Conservation (phyloP, 768 basidiomycete genomes). For the Cyclocybe cylindracea region DNA sequence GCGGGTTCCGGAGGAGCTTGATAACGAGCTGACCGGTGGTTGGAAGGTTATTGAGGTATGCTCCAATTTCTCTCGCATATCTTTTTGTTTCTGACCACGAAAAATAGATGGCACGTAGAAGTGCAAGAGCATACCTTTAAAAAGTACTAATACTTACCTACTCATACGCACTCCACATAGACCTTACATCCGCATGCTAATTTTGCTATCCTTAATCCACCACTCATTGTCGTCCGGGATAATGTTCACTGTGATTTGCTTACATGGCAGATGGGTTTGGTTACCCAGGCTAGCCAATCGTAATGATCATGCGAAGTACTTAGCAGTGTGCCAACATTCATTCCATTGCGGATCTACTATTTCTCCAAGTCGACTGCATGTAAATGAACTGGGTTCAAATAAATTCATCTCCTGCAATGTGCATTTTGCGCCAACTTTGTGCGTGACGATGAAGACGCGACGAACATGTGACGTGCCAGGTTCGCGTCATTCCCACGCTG, state of each 20-base stretch:
- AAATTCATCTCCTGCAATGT: not conserved
- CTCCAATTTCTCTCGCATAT: constrained; percentile 4
- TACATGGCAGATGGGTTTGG: no score
- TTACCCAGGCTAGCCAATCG: no score
- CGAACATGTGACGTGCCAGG: constrained; percentile 18
- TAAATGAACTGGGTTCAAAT: not conserved
- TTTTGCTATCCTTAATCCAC: not conserved
- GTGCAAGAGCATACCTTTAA: constrained; percentile 50
- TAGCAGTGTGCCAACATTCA: no score
- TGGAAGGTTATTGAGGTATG: constrained; percentile 98
- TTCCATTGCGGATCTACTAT: no score
- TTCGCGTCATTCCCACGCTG: constrained; percentile 22
- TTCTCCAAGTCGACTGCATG: no score
- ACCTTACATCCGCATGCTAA: not conserved
- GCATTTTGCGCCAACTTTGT: constrained; percentile 8
- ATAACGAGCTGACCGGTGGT: constrained; percentile 92
- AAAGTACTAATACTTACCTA: constrained; percentile 29
- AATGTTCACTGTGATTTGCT: no score
- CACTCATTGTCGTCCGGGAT: not conserved
- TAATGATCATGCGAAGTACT: no score
- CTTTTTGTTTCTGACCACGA: constrained; percentile 5
- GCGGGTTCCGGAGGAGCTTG: constrained; percentile 82
- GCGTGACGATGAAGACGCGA: not conserved
- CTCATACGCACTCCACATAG: constrained; percentile 5
- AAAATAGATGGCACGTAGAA: constrained; percentile 44